Evolutionary conservation across 176 grass and related monocot genomes (phyloP), one percentile per base, ranked within the genome.

Genomic region (Calamus simplicifolius): DNA sequence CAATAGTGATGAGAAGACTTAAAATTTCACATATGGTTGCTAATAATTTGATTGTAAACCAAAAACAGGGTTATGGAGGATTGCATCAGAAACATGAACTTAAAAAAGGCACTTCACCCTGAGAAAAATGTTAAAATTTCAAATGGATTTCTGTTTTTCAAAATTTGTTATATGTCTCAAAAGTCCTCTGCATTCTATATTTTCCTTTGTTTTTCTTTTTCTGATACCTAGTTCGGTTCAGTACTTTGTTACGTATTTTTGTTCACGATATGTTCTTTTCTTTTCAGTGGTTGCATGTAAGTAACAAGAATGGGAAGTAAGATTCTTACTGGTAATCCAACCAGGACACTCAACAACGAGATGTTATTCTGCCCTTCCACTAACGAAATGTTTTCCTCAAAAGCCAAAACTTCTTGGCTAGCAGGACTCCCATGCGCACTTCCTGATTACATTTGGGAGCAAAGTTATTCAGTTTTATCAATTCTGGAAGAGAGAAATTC

Each of bases 281-380:
- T 16, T 31, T 62, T 50, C 35, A 43, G 12, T 43, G 8, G 8
- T 43, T 12, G 12, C 1, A 6, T 38, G 7, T 38, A 38, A 43
- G 3, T 60, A 61, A 29, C 16, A 18, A 29, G 63, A 31, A 53
- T 1, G 18, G 6, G n/a, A 16, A 13, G 26, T 67, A 57, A 55
- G 31, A 72, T 82, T 65, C 64, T 72, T 82, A 97, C 92, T 72
- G 83, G 87, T n/a, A 88, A 82, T 73, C 92, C 92, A 19, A 97
- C 87, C 92, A 97, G 88, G 63, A 74, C 87, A 66, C 81, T 97
- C 35, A 97, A 67, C 69, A 97, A 82, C 57, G 87, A 77, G 66
- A 97, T 91, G 68, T 31, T 79, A 38, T 97, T 97, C 27, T 76
- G 55, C 35, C 83, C 87, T 77, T 82, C 29, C 15, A 52, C 75